Base-by-base conservation (phyloP, 495 filamentous ascomycete species). In the Venustampulla echinocandica region DNA sequence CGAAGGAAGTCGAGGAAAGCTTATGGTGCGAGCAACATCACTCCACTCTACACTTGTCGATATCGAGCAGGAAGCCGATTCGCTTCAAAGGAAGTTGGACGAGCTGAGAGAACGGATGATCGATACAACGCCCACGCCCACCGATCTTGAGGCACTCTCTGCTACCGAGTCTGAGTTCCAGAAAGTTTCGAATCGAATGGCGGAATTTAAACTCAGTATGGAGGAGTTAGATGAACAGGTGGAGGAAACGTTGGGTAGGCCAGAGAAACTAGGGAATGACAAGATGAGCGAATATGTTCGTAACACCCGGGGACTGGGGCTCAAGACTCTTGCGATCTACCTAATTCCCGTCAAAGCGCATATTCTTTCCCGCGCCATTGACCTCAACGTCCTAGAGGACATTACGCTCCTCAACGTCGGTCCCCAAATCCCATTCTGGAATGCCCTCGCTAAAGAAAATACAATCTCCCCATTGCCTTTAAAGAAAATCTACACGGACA, bases 391-490 rank as follows among this genome's bases (percentile, higher is more conserved):
- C 2, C 66, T 83, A 3, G 68, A 64, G 44, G 64, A 62, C 24
- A 54, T 83, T 14, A 78, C 77, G 0, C 63, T 83, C 7, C 70
- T 83, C 35, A 79, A 79, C 42, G 76, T 80, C 19, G 79, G 79
- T 1, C 55, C 68, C 2, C 79, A 83, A 56, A 69, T 65, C 33
- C 60, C 64, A 2, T 69, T 81, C 48, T 83, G 79, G 79, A 57
- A 62, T 10, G 50, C 71, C 14, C 56, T 83, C 36, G 59, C 62
- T 17, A 69, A 66, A 39, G 61, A 76, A 46, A 76, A 80, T 53
- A 68, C 65, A 42, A 42, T 64, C 19, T 54, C 60, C 4, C 69
- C 71, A 0, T 60, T 80, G 24, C 60, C 68, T 4, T 61, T 83
- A 11, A 63, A 67, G 28, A 73, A 70, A 41, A 72, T 83, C 20